A percentile compares a stretch with the other conserved stretches of the same genome.
These are phyloP conservation scores for Clohesyomyces aquaticus DNA, from an alignment of 495 filamentous ascomycete species.

Conservation along the genomic window DNA sequence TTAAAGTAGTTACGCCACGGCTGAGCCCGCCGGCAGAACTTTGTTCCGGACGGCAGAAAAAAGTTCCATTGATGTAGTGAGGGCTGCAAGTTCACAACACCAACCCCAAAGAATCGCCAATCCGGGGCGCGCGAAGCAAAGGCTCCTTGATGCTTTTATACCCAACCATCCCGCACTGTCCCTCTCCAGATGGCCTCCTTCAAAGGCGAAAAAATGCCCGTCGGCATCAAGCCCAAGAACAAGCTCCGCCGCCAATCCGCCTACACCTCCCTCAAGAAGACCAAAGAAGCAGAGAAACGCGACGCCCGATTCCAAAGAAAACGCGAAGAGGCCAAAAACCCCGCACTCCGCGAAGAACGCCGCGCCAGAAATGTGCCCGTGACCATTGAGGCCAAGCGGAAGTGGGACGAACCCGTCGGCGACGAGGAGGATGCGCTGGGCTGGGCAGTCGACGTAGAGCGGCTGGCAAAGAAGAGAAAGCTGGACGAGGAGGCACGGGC, in stretches of 20 bases:
- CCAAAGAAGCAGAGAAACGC: slow-evolving; percentile 69
- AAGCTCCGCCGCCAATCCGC: slow-evolving; percentile 74
- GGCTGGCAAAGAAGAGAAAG: slow-evolving; percentile 68
- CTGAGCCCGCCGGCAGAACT: neutral
- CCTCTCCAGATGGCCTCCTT: slow-evolving; percentile 43
- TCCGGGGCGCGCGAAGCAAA: neutral
- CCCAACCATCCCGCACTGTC: neutral
- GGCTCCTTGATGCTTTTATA: neutral
- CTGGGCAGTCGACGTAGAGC: slow-evolving; percentile 70
- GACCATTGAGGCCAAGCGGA: slow-evolving; percentile 85
- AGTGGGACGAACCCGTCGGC: slow-evolving; percentile 89
- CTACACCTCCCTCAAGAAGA: slow-evolving; percentile 77
- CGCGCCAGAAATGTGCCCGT: slow-evolving; percentile 76
- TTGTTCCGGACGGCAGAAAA: neutral
- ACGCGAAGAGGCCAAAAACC: slow-evolving; percentile 82
- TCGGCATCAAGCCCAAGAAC: slow-evolving; percentile 55
- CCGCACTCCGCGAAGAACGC: slow-evolving; percentile 70
- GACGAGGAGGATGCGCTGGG: slow-evolving; percentile 65
- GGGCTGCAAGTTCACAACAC: too few relatives aligned
- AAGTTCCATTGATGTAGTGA: too few relatives aligned
- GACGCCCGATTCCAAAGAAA: slow-evolving; percentile 76
- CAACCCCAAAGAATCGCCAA: too few relatives aligned
- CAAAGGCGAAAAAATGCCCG: slow-evolving; percentile 16
- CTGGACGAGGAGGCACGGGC: slow-evolving; percentile 27
- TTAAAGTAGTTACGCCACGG: slow-evolving; percentile 5